Evolutionary conservation across 192 early-diverging fungal genomes (phyloP).

Genomic region (Backusella luteola): DNA sequence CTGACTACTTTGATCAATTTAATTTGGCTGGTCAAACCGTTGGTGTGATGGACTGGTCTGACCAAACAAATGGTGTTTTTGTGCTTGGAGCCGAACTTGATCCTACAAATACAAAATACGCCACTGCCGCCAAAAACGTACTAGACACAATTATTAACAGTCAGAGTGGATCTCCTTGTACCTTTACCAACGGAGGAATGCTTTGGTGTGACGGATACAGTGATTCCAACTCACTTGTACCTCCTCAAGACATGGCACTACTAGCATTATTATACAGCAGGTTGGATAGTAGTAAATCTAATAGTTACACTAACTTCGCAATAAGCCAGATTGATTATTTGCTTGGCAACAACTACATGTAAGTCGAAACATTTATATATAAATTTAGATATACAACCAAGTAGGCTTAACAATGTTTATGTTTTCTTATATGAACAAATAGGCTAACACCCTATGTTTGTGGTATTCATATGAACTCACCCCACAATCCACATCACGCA

Average conservation of each 20-base stretch:
- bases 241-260: conserved; percentile 36
- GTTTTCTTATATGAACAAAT: neutral
- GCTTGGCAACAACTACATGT: conserved; percentile 53
- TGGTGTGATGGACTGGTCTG: conserved; percentile 51
- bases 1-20: conserved; percentile 44
- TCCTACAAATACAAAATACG: conserved; percentile 38
- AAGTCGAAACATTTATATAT: conserved; percentile 45
- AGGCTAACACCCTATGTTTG: conserved; percentile 53
- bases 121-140: conserved; percentile 28
- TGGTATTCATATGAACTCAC: conserved; percentile 58
- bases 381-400: conserved; percentile 45
- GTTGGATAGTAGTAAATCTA: conserved; percentile 11
- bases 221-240: conserved; percentile 33
- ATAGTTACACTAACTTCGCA: conserved; percentile 31
- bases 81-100: conserved; percentile 43
- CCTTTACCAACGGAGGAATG: conserved; percentile 46
- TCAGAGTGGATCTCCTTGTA: conserved; percentile 22
- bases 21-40: conserved; percentile 17
- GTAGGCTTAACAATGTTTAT: conserved; percentile 27
- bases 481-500: conserved; percentile 57
- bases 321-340: conserved; percentile 48
- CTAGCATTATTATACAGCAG: conserved; percentile 35
- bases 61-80: conserved; percentile 45
- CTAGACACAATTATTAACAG: conserved; percentile 34
- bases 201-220: conserved; percentile 36